These are phyloP conservation scores for Malassezia restricta DNA, from an alignment of 1,284 basidiomycete species.

Conservation along the genomic window DNA sequence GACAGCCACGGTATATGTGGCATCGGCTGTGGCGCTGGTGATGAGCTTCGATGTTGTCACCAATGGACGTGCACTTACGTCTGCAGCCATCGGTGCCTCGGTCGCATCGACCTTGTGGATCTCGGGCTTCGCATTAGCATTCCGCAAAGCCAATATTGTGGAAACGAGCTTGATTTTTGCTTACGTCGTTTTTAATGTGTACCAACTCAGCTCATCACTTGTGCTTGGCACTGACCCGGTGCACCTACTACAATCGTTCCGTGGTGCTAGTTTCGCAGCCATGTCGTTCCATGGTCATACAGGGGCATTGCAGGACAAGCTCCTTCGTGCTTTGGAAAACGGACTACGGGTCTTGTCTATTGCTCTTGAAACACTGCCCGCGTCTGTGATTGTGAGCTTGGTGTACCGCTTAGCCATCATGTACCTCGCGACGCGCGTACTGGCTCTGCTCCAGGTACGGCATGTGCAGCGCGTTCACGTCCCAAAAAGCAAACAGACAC, in stretches of 20 bases:
- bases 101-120: constrained; percentile 39
- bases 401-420: constrained; percentile 41
- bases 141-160: constrained; percentile 41
- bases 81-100: constrained; percentile 36
- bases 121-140: constrained; percentile 41
- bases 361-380: constrained; percentile 32
- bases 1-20: constrained; percentile 40
- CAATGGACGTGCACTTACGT: constrained; percentile 27
- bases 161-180: constrained; percentile 43
- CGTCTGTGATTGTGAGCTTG: constrained; percentile 36
- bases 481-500: neutral
- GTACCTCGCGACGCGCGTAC: constrained; percentile 37
- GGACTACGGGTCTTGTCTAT: constrained; percentile 30
- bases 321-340: constrained; percentile 28
- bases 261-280: constrained; percentile 13
- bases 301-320: constrained; percentile 2
- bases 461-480: neutral
- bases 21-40: constrained; percentile 32
- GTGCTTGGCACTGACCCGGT: constrained; percentile 38
- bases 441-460: constrained; percentile 19
- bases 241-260: constrained; percentile 39
- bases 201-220: constrained; percentile 31
- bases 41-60: constrained; percentile 38
- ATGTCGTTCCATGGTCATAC: constrained; percentile 17
- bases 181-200: constrained; percentile 44